Conservation (phyloP, 1,284 basidiomycete species). For the Anthracocystis panici-leucophaei region DNA sequence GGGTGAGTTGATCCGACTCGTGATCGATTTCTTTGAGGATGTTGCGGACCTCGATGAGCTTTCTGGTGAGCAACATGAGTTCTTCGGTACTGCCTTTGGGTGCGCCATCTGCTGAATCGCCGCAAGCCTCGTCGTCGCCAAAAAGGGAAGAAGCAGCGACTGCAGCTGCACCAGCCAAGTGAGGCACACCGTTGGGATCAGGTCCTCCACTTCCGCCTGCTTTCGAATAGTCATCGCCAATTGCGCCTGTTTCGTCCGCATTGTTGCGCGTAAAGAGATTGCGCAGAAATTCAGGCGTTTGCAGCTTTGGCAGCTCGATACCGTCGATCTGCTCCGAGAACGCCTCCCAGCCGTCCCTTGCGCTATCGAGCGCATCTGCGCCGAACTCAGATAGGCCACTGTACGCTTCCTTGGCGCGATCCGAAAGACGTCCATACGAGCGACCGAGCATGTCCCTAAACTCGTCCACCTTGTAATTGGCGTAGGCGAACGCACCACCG, state of each 20-base stretch:
- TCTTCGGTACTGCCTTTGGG: slow-evolving; percentile 54
- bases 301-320: slow-evolving; percentile 44
- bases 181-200: slow-evolving; percentile 27
- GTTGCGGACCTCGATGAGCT: slow-evolving; percentile 93
- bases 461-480: slow-evolving; percentile 67
- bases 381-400: slow-evolving; percentile 51
- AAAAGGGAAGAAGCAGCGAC: slow-evolving; percentile 48
- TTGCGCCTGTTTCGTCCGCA: slow-evolving; percentile 8
- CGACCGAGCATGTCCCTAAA: slow-evolving; percentile 53
- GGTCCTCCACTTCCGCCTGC: slow-evolving; percentile 26
- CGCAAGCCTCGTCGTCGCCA: slow-evolving; percentile 30
- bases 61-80: slow-evolving; percentile 91
- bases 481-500: slow-evolving; percentile 64
- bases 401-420: slow-evolving; percentile 45
- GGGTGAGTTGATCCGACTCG: slow-evolving; percentile 80
- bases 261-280: slow-evolving; percentile 36
- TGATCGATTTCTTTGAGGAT: slow-evolving; percentile 96
- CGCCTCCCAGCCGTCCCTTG: slow-evolving; percentile 44
- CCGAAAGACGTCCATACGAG: slow-evolving; percentile 37
- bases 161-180: slow-evolving; percentile 47
- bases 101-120: slow-evolving; percentile 9
- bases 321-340: slow-evolving; percentile 43
- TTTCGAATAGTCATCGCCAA: slow-evolving; percentile 7
- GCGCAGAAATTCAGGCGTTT: slow-evolving; percentile 46
- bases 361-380: slow-evolving; percentile 49